These are phyloP conservation scores for Tulasnella calospora DNA, from an alignment of 768 basidiomycete genomes.

Conservation along the genomic window DNA sequence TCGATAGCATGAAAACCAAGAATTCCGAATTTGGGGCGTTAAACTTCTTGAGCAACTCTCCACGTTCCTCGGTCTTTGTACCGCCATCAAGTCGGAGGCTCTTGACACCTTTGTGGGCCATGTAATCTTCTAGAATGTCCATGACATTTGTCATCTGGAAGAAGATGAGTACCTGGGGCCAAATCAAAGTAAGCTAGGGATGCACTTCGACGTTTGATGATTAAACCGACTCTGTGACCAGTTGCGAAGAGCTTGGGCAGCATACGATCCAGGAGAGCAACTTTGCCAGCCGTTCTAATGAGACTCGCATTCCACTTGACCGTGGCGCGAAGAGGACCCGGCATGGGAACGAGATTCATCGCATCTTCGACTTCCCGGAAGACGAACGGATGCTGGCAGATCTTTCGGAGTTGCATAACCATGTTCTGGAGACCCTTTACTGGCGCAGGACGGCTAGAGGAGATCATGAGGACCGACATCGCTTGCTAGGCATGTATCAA, in stretches of 20 bases:
- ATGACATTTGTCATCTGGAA: conserved; percentile 99
- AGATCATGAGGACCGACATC: conserved; percentile 7
- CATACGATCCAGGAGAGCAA: conserved; percentile 84
- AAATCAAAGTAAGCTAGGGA: not conserved
- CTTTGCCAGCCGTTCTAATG: conserved; percentile 83
- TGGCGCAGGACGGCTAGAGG: conserved; percentile 59
- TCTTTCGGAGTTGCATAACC: conserved; percentile 96
- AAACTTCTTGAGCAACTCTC: conserved; percentile 76
- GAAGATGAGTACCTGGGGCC: conserved; percentile 83
- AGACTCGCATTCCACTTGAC: conserved; percentile 80
- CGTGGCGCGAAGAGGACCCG: conserved; percentile 42
- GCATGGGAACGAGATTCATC: conserved; percentile 49
- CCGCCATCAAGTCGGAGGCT: conserved; percentile 93
- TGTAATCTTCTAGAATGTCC: conserved; percentile 96
- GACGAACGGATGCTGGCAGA: conserved; percentile 95
- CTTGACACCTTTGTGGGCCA: conserved; percentile 80
- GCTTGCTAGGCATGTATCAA: conserved; percentile 8
- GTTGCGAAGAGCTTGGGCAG: conserved; percentile 92
- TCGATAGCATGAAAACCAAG: conserved; percentile 90
- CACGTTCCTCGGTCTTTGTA: conserved; percentile 93
- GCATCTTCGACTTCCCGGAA: conserved; percentile 94
- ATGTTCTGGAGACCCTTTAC: conserved; percentile 91
- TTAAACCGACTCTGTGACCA: conserved; percentile 68
- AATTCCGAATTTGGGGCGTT: conserved; percentile 85
- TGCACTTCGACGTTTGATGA: not conserved